Conservation (phyloP, 2,329 filamentous ascomycete species). For the Trichoderma sp. region DNA sequence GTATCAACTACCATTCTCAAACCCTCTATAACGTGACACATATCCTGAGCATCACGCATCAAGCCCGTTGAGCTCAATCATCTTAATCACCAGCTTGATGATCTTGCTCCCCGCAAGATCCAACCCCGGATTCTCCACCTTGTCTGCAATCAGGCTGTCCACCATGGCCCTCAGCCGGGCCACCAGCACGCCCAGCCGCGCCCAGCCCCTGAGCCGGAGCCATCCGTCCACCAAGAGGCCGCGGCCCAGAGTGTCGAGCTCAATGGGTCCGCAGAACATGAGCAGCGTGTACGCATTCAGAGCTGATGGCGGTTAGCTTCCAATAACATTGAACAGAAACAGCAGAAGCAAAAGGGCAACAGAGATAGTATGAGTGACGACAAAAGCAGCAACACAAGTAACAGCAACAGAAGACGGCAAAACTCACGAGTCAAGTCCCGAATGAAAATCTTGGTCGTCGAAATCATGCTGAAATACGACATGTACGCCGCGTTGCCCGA, state of each 20-base stretch:
- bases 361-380: too few species aligned
- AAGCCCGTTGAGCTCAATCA: slow-evolving; percentile 88
- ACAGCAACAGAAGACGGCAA: not conserved
- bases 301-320: slow-evolving; percentile 49
- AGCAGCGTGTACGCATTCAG: slow-evolving; percentile 89
- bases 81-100: slow-evolving; percentile 72
- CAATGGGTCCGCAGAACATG: slow-evolving; percentile 82
- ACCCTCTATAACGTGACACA: too few species aligned
- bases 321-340: not conserved
- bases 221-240: slow-evolving; percentile 91
- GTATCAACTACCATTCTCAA: not conserved
- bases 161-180: slow-evolving; percentile 82
- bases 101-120: slow-evolving; percentile 65
- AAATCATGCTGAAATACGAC: slow-evolving; percentile 89
- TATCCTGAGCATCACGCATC: slow-evolving; percentile 54
- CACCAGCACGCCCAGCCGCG: slow-evolving; percentile 87
- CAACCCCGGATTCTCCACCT: slow-evolving; percentile 73
- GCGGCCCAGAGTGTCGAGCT: slow-evolving; percentile 82
- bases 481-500: slow-evolving; percentile 75
- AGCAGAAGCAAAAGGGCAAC: not conserved
- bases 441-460: slow-evolving; percentile 89
- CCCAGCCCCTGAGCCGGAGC: slow-evolving; percentile 86
- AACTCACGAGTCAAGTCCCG: slow-evolving; percentile 82
- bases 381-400: not conserved
- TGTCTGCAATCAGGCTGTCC: slow-evolving; percentile 77